Percentiles rank a stretch among this genome's conserved stretches.
Evolutionary conservation across 768 basidiomycete species (phyloP).

Genomic region (Rhodotorula diobovata): DNA sequence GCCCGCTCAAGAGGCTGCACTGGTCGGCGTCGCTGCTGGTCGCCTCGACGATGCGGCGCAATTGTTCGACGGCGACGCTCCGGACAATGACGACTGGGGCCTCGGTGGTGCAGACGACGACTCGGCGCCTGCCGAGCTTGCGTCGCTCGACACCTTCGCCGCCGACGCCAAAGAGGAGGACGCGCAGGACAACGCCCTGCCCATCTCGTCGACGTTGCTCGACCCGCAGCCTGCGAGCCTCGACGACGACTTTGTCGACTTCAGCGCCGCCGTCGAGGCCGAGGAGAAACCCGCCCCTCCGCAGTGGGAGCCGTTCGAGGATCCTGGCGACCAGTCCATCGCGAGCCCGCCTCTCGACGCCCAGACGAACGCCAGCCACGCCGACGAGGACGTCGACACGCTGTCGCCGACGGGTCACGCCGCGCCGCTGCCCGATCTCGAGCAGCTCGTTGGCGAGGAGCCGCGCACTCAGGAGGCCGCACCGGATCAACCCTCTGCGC

Average conservation of each 20-base stretch:
- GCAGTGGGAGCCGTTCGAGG: slow-evolving; percentile 22
- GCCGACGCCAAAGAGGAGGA: background rate
- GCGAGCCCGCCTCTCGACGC: background rate
- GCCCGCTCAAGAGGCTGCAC: background rate
- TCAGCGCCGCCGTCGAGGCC: slow-evolving; percentile 7
- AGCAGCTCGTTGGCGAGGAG: slow-evolving; percentile 2
- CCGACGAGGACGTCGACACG: background rate
- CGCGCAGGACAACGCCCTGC: background rate
- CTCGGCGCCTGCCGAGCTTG: background rate
- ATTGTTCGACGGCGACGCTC: background rate
- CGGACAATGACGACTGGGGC: background rate
- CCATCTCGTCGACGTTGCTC: background rate
- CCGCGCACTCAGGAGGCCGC: background rate
- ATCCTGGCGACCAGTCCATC: background rate
- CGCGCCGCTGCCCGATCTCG: background rate
- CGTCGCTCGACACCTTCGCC: background rate
- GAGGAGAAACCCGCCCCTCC: background rate
- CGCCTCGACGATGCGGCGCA: background rate
- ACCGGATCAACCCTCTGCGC: background rate
- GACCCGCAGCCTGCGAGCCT: background rate
- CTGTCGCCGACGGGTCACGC: slow-evolving; percentile 35
- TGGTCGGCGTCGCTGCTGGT: background rate
- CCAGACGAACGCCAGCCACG: background rate
- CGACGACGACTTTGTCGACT: slow-evolving; percentile 14
- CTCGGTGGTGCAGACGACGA: background rate